Evolutionary conservation across 2,329 filamentous ascomycete genomes (phyloP), one percentile per base, ranked within the genome.

Genomic region (Fusarium pilosicola): DNA sequence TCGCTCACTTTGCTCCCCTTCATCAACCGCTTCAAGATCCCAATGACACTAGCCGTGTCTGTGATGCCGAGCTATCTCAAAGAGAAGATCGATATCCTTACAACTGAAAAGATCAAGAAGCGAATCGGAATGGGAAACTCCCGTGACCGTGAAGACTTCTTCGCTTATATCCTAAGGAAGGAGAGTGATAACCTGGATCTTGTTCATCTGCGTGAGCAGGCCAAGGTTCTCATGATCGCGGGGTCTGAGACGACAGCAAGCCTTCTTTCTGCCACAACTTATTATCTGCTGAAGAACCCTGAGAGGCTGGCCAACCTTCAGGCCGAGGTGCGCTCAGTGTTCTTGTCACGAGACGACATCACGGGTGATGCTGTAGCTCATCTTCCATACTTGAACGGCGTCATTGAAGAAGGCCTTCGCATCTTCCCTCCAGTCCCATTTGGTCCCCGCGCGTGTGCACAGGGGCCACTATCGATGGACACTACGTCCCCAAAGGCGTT

Each of bases 371-470:
- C 62, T 5, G 64, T 61, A 12, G 38, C 39, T 4, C 49, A 62
- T 26, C 62, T 75, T 13, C 28, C 39, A 4, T 75, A 75, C 17
- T 46, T 75, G 2, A 36, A 54, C 4, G 72, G 34, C 0, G 65
- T 70, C 20, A 61, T 75, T 2, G 69, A 75, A 24, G 72, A 75
- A 32, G 42, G 56, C 2, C 72, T 75, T 22, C 65, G 72, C 1
- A 49, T 74, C 1, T 65, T 74, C 7, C 69, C 69, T 4, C 65
- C 69, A 5, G 49, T 49, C 9, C 39, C 69, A 1, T 30, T 67
- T 5, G 66, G 72, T 14, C 45, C 46, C 69, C 73, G 0, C 60
- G 72, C 0, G 44, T 71, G 4, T 68, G 45, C 7, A 60, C 62
- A 8, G 72, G 72, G 7, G 62, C 52, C 6, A 65, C 24, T 3